Conservation (phyloP, 805 yeast species). For the Myxozyma melibiosi region DNA sequence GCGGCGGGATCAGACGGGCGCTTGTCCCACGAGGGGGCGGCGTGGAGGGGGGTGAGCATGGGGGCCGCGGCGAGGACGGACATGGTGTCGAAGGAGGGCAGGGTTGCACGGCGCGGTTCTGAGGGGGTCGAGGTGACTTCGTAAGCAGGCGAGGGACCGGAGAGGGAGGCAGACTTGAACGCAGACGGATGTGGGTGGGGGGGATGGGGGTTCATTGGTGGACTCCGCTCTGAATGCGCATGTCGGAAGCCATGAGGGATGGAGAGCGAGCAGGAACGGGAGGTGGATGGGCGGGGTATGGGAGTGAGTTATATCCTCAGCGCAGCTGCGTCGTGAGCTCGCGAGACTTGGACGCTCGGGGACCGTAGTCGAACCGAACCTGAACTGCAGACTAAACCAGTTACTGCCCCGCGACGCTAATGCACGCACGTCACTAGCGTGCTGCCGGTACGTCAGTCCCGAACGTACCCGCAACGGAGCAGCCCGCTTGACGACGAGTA, state of each 20-base stretch:
- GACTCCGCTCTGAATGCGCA: background rate
- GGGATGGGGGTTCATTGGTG: background rate
- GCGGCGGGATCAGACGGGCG: constrained; percentile 11
- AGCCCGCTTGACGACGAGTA: too few species aligned
- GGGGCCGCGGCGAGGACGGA: background rate
- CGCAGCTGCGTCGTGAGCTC: too few species aligned
- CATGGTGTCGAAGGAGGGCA: constrained; percentile 7
- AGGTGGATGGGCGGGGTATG: background rate
- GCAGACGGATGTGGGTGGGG: background rate
- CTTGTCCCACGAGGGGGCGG: constrained; percentile 1
- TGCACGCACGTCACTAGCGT: too few species aligned
- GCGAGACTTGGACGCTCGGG: too few species aligned
- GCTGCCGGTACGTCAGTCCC: too few species aligned
- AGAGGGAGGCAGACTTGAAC: background rate
- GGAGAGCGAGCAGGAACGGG: background rate
- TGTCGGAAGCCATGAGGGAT: background rate
- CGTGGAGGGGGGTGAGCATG: background rate
- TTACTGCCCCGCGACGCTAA: background rate
- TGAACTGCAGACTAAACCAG: too few species aligned
- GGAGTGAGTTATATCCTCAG: too few species aligned
- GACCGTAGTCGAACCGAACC: too few species aligned
- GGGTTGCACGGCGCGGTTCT: constrained; percentile 3
- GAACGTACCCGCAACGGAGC: too few species aligned
- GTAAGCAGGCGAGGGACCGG: background rate
- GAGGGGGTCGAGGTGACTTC: background rate